Base-by-base conservation (phyloP, 306 rosid genomes). In the Aeschynomene evenia region DNA sequence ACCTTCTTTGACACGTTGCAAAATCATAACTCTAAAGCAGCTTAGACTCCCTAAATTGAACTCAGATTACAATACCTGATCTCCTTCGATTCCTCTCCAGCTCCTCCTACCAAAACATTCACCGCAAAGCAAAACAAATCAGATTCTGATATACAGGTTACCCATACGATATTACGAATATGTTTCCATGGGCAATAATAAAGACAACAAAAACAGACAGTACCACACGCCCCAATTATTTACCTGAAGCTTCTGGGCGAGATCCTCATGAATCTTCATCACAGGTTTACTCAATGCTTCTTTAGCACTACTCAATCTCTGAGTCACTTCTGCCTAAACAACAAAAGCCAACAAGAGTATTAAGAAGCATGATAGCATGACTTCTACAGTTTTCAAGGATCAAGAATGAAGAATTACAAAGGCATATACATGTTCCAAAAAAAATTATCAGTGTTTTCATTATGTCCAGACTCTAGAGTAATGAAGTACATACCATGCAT, bases 231-330 rank as follows among this genome's bases (percentile, higher is more conserved):
- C 29, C 39, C 56, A 67, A 42, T 19, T 46, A 70, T 4, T 43
- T 57, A 95, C 99, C 92, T 89, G 89, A 76, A 95, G 99, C 76
- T 95, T 95, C 81, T 79, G 83, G 23, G 99, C 97, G 68, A 95
- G 97, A 87, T 95, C 96, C 82, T 89, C 97, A 0, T 95, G 99
- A 75, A 95, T 87, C 71, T 87, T 96, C 74, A 83, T 50, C 4
- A 75, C 80, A 72, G 99, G 91, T 85, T 89, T 95, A 71, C 65
- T 85, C 46, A 92, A 81, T 7, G 81, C 76, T 76, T 89, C 99
- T 76, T 84, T 91, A 42, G 95, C 91, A 74, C 86, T 95, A 64
- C 81, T 76, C 76, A 95, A 80, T 87, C 97, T 82, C 75, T 91
- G 96, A 61, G 97, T 85, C 77, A 95, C 99, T 84, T 89, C 99